These are phyloP conservation scores for Botrytis aclada DNA, from an alignment of 2,329 filamentous ascomycete genomes.

Conservation along the genomic window DNA sequence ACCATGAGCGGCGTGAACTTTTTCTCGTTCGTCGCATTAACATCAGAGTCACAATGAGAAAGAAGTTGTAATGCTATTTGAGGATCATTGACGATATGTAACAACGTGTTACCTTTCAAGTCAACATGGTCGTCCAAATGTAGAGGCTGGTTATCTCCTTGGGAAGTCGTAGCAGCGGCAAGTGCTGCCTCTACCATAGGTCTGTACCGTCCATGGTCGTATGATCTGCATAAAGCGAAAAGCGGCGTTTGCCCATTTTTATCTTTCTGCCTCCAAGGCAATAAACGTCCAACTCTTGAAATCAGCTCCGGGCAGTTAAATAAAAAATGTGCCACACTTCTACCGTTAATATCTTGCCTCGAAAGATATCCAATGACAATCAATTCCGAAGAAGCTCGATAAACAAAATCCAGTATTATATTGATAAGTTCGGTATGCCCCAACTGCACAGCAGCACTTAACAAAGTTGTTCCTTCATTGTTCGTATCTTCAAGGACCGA, in stretches of 20 bases:
- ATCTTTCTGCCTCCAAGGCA: conserved; percentile 89
- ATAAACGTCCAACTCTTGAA: conserved; percentile 66
- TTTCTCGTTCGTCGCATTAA: conserved; percentile 93
- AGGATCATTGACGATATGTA: conserved; percentile 93
- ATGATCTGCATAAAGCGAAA: conserved; percentile 91
- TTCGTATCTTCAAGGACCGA: conserved; percentile 80
- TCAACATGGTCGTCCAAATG: conserved; percentile 93
- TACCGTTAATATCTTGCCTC: conserved; percentile 76
- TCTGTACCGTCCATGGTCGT: conserved; percentile 85
- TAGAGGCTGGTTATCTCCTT: conserved; percentile 74
- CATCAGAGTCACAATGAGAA: conserved; percentile 85
- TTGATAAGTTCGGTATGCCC: conserved; percentile 73
- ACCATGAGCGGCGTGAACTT: conserved; percentile 96
- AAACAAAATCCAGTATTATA: conserved; percentile 69
- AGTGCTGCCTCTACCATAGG: conserved; percentile 84
- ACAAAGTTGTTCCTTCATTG: conserved; percentile 81
- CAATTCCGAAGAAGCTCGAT: conserved; percentile 52
- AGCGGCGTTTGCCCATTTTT: conserved; percentile 97
- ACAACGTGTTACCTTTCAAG: conserved; percentile 83
- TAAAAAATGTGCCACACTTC: conserved; percentile 91
- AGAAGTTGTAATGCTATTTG: conserved; percentile 73
- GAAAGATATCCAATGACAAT: conserved; percentile 66
- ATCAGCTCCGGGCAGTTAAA: conserved; percentile 88
- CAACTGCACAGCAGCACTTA: conserved; percentile 87
- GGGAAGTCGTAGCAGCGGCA: conserved; percentile 66